These are phyloP conservation scores for Trametes gibbosa DNA, from an alignment of 768 basidiomycete genomes.

Conservation along the genomic window DNA sequence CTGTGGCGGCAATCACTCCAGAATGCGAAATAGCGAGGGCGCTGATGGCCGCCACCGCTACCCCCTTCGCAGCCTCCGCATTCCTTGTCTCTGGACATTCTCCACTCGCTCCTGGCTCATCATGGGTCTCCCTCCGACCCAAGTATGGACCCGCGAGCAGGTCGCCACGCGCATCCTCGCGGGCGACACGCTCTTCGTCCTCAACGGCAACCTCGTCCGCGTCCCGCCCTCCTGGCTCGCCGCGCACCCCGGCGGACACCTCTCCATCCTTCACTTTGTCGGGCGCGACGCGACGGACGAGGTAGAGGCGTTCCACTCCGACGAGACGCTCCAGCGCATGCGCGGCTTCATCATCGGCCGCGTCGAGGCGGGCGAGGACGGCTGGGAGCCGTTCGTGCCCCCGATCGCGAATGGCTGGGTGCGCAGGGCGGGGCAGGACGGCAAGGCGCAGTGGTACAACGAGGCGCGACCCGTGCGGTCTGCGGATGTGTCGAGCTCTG, in stretches of 20 bases:
- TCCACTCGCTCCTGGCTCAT: not conserved
- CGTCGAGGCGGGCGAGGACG: slow-evolving; percentile 49
- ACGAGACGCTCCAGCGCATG: slow-evolving; percentile 54
- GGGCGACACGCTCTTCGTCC: slow-evolving; percentile 77
- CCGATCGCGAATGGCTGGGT: slow-evolving; percentile 87
- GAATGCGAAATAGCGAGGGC: not conserved
- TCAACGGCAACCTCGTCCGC: slow-evolving; percentile 58
- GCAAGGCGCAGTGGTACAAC: slow-evolving; percentile 53
- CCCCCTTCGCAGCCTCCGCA: not conserved
- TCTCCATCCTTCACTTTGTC: slow-evolving; percentile 91
- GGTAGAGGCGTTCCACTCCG: slow-evolving; percentile 86
- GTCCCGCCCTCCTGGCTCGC: slow-evolving; percentile 77
- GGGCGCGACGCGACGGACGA: slow-evolving; percentile 95
- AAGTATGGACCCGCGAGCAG: slow-evolving; percentile 46
- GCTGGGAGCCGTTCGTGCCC: slow-evolving; percentile 79
- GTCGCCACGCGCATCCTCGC: slow-evolving; percentile 69
- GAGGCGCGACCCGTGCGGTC: slow-evolving; percentile 51
- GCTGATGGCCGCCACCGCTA: slow-evolving; percentile 6
- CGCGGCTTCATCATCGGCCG: slow-evolving; percentile 65
- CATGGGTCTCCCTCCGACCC: slow-evolving; percentile 33
- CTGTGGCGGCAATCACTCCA: slow-evolving; percentile 2
- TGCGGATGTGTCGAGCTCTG: slow-evolving; percentile 24
- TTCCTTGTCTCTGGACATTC: not conserved
- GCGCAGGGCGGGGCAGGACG: slow-evolving; percentile 46
- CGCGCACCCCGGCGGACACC: slow-evolving; percentile 84